These are phyloP conservation scores for Acanthamoeba healyi DNA, from an alignment of 208 protist species.

Conservation along the genomic window DNA sequence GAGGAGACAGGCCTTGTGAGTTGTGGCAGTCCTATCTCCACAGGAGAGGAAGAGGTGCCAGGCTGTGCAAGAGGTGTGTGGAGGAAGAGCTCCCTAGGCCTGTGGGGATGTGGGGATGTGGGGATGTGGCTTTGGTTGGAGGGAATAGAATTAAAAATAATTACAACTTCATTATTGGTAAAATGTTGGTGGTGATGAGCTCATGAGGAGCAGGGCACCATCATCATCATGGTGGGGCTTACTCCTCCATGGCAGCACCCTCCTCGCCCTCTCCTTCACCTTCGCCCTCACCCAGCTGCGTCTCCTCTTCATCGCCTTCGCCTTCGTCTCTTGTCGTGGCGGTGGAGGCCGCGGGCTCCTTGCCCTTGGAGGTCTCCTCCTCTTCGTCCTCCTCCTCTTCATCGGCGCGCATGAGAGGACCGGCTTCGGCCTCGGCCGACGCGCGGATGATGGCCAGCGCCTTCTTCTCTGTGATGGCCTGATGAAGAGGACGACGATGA, in stretches of 20 bases:
- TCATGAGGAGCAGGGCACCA: background rate
- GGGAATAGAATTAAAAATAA: background rate
- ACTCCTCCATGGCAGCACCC: background rate
- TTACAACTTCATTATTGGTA: too few relatives aligned
- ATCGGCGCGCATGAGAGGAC: background rate
- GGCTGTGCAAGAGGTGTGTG: too few relatives aligned
- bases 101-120: too few relatives aligned
- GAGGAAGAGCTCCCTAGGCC: too few relatives aligned
- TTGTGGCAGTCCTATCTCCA: too few relatives aligned
- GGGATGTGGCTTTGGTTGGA: background rate
- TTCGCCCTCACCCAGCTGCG: background rate
- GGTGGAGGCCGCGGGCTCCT: slow-evolving; percentile 8
- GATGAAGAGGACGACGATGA: slow-evolving; percentile 79
- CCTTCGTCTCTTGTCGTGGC: background rate
- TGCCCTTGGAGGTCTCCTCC: background rate
- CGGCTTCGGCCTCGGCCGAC: slow-evolving; percentile 67
- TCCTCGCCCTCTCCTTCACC: slow-evolving; percentile 34
- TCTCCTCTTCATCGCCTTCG: background rate
- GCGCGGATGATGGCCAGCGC: slow-evolving; percentile 94
- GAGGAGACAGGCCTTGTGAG: background rate
- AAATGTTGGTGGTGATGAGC: background rate
- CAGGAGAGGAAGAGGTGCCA: too few relatives aligned
- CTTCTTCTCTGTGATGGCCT: slow-evolving; percentile 96
- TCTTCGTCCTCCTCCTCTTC: background rate
- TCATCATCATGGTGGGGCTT: background rate